Evolutionary conservation across 2,329 filamentous ascomycete species (phyloP), one percentile per base, ranked within the genome.

Genomic region (Chalara sp.): DNA sequence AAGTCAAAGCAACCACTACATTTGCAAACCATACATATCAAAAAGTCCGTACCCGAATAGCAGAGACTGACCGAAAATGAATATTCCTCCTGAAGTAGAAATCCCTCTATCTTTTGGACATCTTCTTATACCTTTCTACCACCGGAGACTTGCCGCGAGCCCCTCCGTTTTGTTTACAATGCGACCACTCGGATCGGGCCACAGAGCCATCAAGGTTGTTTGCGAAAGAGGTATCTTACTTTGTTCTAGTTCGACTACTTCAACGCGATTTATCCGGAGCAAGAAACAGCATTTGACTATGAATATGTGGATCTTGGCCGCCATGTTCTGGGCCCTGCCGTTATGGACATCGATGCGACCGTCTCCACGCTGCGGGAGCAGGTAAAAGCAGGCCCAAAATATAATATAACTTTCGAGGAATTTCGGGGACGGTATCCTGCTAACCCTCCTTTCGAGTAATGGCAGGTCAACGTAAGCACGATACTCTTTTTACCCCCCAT

Each of bases 211-310:
- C 13, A 48, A 47, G 49, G 46, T 50, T 53, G 45, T 51, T 48
- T 53, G 44, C 48, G 42, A 51, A 40, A 44, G 40, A 50, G 48
- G 41, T 53, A 45, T 48, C 32, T 53, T 50, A 45, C 48, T 31
- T 46, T 51, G 47, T 53, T 53, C 37, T 53, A 45, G 48, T 51
- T 53, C 52, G 52, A 53, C 45, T 53, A 43, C 41, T 51, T 53
- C 45, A 39, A 12, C 13, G 28, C 44, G 52, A 48, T n/a, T 33
- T 53, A 51, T 48, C 52, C 45, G 39, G 48, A 49, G 41, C 48
- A 49, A 46, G 39, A 45, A 46, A 50, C 32, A 53, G 48, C 46
- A 49, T 53, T 44, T 35, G 51, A 53, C 41, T 33, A 53, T 47
- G 48, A 53, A 44, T 53, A 53, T 48, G n/a, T 33, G 43, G 41